Evolutionary conservation across 2,329 filamentous ascomycete species (phyloP).

Genomic region (Colletotrichum australisinense): DNA sequence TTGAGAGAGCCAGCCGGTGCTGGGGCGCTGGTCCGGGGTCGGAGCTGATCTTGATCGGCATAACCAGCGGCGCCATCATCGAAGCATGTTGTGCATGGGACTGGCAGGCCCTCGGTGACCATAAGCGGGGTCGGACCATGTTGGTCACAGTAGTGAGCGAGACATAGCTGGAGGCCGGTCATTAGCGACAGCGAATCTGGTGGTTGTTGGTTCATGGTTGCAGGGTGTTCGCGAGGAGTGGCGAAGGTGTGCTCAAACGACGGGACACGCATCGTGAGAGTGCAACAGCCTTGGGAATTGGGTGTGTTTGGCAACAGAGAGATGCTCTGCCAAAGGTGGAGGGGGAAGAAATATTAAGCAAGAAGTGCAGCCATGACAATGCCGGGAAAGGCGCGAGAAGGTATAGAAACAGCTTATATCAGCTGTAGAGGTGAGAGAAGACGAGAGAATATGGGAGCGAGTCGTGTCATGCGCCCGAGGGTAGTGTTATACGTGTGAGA

Average conservation of each 20-base stretch:
- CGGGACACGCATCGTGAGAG: slow-evolving; percentile 34
- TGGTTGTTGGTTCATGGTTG: slow-evolving; percentile 32
- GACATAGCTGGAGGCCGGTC: slow-evolving; percentile 67
- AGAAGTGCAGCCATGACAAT: slow-evolving; percentile 7
- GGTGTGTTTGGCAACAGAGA: neutral
- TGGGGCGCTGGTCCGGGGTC: slow-evolving; percentile 54
- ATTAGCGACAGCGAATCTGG: slow-evolving; percentile 34
- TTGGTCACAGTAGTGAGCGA: slow-evolving; percentile 78
- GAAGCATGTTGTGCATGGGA: slow-evolving; percentile 69
- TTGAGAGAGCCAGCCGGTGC: slow-evolving; percentile 40
- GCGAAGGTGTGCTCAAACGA: slow-evolving; percentile 32
- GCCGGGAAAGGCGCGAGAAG: neutral
- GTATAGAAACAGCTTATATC: slow-evolving; percentile 15
- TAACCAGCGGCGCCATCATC: slow-evolving; percentile 53
- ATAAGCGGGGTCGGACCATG: slow-evolving; percentile 77
- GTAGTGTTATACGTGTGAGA: slow-evolving; percentile 22
- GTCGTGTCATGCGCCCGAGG: slow-evolving; percentile 29
- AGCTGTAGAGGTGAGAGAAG: neutral
- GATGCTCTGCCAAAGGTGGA: neutral
- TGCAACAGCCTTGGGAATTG: neutral
- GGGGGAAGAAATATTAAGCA: neutral
- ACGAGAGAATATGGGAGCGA: neutral
- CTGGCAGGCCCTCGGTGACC: slow-evolving; percentile 75
- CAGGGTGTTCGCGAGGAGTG: slow-evolving; percentile 10
- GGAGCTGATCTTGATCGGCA: slow-evolving; percentile 42